Evolutionary conservation across 768 basidiomycete species (phyloP), one percentile per base, ranked within the genome.

Genomic region (Holtermannia corniformis): DNA sequence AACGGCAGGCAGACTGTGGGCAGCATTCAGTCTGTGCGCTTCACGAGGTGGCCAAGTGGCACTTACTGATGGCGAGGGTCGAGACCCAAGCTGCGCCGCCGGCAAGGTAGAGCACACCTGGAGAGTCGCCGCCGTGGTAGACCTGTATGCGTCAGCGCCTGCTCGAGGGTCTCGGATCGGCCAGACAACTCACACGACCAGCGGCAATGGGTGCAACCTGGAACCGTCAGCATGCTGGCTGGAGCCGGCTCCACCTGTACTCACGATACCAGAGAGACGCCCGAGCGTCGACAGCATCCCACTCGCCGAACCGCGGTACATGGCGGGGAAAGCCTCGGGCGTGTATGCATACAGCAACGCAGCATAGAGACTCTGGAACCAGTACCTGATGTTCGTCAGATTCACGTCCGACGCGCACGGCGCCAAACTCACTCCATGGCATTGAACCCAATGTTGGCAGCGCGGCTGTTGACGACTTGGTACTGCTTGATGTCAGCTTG

Each of bases 311-410:
- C 80, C 80, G 54, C 80, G 76, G 56, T 79, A 78, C 2, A 78
- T 77, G 0, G 78, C 78, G 0, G 80, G 78, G 71, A 82, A 81
- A 19, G 79, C 78, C 61, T 81, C 80, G 1, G 80, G 80, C 5
- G 80, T 81, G 58, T 80, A 80, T 1, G 79, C 79, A 49, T 77
- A 81, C 13, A 80, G 70, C 23, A 64, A 28, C 1, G 62, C 59
- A 14, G 47, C 56, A 45, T 60, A 63, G 16, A 63, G 41, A n/a
- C 58, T 59, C 47, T 65, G 63, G 51, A 62, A 65, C 63, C 63
- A 65, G 44, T 65, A 65, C 26, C 56, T 57, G 27, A 32, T 26
- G 13, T 4, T 23, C 20, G 46, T 47, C 46, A 47, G 24, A 23
- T 23, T n/a, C n/a, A n/a, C n/a, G n/a, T n/a, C n/a, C 23, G 37